Base-by-base conservation (phyloP, 805 yeast genomes). In the Yarrowia divulgata region DNA sequence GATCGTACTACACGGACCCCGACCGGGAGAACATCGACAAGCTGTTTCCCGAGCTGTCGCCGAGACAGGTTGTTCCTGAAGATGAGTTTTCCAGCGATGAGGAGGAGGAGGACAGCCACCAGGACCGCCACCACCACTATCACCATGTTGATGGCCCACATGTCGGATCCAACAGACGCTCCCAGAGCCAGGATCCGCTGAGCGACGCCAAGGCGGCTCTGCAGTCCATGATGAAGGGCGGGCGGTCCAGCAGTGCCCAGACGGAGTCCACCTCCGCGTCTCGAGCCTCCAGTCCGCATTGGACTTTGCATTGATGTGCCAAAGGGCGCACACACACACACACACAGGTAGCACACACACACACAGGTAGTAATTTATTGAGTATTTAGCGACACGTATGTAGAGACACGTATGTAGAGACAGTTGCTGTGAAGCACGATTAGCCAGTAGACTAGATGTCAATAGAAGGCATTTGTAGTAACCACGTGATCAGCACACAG, bases 191-290 rank as follows among this genome's bases (percentile, higher is more conserved):
- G 50, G 52, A 60, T 19, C 66, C 66, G 2, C 45, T 60, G 19
- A 60, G 66, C 52, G 68, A 63, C 29, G 68, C 68, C 68, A 63
- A 49, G 23, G 57, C 57, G 40, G 68, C 68, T 8, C 57, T 63
- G 3, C 43, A 63, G 68, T 37, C 68, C 48, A 37, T 63, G 52
- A 60, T 60, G 34, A 16, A 34, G 32, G 10, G 52, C 18, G 48
- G 63, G 19, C 66, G 64, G 14, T 8, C 60, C 16, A 12, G 39
- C 39, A 50, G 40, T 14, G n/a, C 32, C 4, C 29, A 42, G 43
- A 13, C 64, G 29, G 29, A 23, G 29, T 23, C 29, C 29, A 23
- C 29, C 29, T 23, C 29, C 2, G 35, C 29, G 8, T 42, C 66
- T n/a, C 64, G 64, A 29, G 29, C 64, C 16, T 42, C 46, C 35